Evolutionary conservation across 768 basidiomycete genomes (phyloP), one percentile per base, ranked within the genome.

Genomic region (Ramaria rubella): DNA sequence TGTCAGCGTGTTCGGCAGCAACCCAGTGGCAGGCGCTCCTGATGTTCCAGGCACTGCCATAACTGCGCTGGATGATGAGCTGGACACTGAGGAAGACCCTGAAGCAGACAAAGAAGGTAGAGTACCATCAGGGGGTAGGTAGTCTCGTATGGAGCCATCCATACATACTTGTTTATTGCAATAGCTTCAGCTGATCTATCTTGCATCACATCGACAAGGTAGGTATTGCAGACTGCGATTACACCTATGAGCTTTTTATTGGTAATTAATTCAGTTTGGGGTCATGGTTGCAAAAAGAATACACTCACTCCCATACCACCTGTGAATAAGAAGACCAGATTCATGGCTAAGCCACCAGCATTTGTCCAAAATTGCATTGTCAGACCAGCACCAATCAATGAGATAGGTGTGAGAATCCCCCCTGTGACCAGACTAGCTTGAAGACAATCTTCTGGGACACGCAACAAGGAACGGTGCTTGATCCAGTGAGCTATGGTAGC

Each of bases 381-480:
- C 3, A 86, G 59, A 1, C 86, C 84, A 0, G 73, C 74, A 0
- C 69, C 51, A 0, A 81, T 63, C 2, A 82, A 65, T 1, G 83
- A 79, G 1, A 82, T 23, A 0, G 86, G 87, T 3, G 77, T 71
- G 24, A 86, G 68, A 17, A 79, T 30, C 0, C 73, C 68, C 3
- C 73, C 74, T 7, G 79, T 78, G 7, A 74, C 60, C 33, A 81
- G 65, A 1, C 77, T 70, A 1, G 75, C 82, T 1, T 81, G 75
- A 24, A 87, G 73, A 6, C 86, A 78, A 60, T 86, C 86, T 66
- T 89, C 85, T 0, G 85, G 85, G 42, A 80, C 77, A 82, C 81
- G 86, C 1, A 70, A 61, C 1, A 82, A 83, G 0, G 74, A 75
- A 24, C 84, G 77, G 4, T 69, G 64, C 43, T 72, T 67, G n/a